phyloP scores from a whole-genome alignment of 371 early-diverging fungal species.

The Lichtheimia corymbifera region DNA sequence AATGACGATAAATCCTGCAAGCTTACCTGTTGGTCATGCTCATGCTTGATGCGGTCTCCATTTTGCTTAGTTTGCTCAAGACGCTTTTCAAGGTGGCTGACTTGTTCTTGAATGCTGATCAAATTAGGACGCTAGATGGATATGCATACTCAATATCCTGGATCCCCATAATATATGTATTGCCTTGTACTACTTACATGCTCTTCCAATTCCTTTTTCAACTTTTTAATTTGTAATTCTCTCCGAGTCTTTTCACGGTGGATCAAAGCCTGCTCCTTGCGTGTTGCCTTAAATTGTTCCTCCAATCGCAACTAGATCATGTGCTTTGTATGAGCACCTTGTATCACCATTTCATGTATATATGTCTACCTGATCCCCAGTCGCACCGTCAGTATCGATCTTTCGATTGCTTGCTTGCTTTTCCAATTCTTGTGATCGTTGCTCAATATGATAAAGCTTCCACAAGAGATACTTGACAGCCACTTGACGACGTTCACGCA shows the following conservation, averaged over 20 bases:
- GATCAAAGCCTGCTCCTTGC: constrained; percentile 71
- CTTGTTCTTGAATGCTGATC: constrained; percentile 69
- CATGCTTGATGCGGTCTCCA: constrained; percentile 54
- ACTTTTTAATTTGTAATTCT: constrained; percentile 72
- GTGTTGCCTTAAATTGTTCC: constrained; percentile 58
- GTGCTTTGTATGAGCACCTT: no score
- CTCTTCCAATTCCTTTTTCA: constrained; percentile 63
- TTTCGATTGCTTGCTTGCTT: constrained; percentile 40
- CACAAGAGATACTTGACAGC: constrained; percentile 76
- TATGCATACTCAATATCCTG: no score
- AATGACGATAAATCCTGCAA: not conserved
- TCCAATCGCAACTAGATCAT: constrained; percentile 45
- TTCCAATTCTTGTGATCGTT: constrained; percentile 55
- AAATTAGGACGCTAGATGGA: constrained; percentile 50
- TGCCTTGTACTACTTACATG: constrained; percentile 31
- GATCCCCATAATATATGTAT: not conserved
- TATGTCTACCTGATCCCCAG: constrained; percentile 40
- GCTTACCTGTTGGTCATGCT: constrained; percentile 53
- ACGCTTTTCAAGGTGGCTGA: constrained; percentile 69
- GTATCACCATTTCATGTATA: not conserved
- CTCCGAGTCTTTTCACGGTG: constrained; percentile 74
- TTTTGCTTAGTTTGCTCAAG: constrained; percentile 60
- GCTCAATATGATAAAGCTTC: constrained; percentile 87
- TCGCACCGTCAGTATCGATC: constrained; percentile 27
- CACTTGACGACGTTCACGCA: constrained; percentile 58